phyloP scores from a whole-genome alignment of 1,139 yeast genomes.

The Arxiozyma heterogenica region DNA sequence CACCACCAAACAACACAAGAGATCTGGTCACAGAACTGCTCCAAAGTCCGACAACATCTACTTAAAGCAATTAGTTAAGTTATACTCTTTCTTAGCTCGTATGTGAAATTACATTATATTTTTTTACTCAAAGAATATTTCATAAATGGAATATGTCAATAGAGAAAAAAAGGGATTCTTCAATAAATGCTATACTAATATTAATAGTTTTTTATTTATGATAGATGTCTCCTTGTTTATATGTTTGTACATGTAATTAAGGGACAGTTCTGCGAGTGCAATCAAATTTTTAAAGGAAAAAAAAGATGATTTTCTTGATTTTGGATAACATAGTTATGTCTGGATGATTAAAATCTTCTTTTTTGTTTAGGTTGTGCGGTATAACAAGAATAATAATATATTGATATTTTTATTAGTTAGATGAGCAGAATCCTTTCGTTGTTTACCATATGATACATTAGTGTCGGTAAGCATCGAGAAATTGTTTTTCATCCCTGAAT shows the following conservation, averaged over 20 bases:
- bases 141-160: background rate
- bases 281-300: conserved; percentile 4
- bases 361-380: conserved; percentile 12
- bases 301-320: no score
- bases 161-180: conserved; percentile 12
- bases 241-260: background rate
- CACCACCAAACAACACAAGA: conserved; percentile 90
- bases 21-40: conserved; percentile 95
- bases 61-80: conserved; percentile 94
- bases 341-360: background rate
- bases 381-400: background rate
- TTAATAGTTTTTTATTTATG: conserved; percentile 1
- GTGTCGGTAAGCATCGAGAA: background rate
- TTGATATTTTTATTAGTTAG: background rate
- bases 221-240: background rate
- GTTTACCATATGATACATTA: conserved; percentile 5
- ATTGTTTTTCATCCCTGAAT: conserved; percentile 4
- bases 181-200: conserved; percentile 2
- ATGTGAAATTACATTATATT: conserved; percentile 36
- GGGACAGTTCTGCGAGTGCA: conserved; percentile 53
- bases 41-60: conserved; percentile 99
- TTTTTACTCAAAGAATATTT: background rate
- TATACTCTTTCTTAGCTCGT: conserved; percentile 99
- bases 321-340: no score
- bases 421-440: conserved; percentile 27